Evolutionary conservation across 1,284 basidiomycete species (phyloP).

Genomic region (Omphalotus olearius): DNA sequence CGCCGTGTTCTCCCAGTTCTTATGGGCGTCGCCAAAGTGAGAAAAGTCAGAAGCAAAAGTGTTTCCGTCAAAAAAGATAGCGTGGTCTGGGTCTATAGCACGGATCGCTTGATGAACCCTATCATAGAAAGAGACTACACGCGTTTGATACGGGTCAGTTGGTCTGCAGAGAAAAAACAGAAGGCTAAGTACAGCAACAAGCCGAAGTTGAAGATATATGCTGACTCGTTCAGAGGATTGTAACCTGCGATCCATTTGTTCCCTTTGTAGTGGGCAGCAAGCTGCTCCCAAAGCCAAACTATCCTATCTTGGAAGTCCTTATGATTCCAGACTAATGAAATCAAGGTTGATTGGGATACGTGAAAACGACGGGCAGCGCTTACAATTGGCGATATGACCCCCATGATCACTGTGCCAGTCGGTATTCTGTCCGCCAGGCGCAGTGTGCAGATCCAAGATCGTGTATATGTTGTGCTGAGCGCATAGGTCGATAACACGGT

Average conservation of each 20-base stretch:
- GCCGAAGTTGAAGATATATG: slow-evolving; percentile 15
- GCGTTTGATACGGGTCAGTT: slow-evolving; percentile 42
- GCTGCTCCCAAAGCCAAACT: slow-evolving; percentile 58
- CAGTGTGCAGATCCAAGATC: slow-evolving; percentile 52
- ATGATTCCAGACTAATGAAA: slow-evolving; percentile 52
- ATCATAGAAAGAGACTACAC: slow-evolving; percentile 55
- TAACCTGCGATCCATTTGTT: slow-evolving; percentile 65
- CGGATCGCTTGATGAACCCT: slow-evolving; percentile 57
- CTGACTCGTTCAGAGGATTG: slow-evolving; percentile 70
- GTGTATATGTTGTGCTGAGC: slow-evolving; percentile 52
- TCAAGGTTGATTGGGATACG: not conserved
- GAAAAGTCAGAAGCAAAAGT: slow-evolving; percentile 69
- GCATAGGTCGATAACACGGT: slow-evolving; percentile 47
- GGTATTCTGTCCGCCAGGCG: slow-evolving; percentile 51
- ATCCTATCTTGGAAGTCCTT: slow-evolving; percentile 67
- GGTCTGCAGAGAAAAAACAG: slow-evolving; percentile 25
- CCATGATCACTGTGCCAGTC: slow-evolving; percentile 54
- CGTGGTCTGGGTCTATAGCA: slow-evolving; percentile 54
- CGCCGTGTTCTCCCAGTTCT: slow-evolving; percentile 58
- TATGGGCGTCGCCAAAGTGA: slow-evolving; percentile 47
- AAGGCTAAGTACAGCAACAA: slow-evolving; percentile 18
- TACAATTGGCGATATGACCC: slow-evolving; percentile 47
- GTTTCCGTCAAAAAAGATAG: slow-evolving; percentile 60
- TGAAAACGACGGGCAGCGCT: slow-evolving; percentile 1
- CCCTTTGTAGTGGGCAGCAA: slow-evolving; percentile 56